phyloP scores from a whole-genome alignment of 2,329 filamentous ascomycete genomes.

The Calonectria henricotiae region DNA sequence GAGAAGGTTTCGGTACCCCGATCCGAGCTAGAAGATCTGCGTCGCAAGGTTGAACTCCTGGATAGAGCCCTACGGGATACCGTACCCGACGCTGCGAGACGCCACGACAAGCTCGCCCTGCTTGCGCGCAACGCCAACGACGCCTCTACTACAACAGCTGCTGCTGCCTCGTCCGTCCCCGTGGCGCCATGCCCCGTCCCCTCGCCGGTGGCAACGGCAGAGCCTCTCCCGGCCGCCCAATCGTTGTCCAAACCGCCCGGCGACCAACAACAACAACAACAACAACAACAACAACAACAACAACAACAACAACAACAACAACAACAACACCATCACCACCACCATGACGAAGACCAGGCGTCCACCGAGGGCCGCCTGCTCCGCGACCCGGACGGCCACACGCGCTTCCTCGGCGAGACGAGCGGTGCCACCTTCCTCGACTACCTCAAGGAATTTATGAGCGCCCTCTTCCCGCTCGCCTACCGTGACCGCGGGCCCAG shows the following conservation, averaged over 20 bases:
- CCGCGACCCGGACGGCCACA: conserved; percentile 63
- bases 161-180: conserved; percentile 20
- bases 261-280: conserved; percentile 16
- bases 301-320: conserved; percentile 14
- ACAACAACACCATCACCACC: conserved; percentile 41
- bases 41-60: conserved; percentile 59
- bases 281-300: neutral
- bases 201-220: conserved; percentile 12
- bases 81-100: conserved; percentile 56
- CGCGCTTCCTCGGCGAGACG: conserved; percentile 67
- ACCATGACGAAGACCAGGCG: conserved; percentile 49
- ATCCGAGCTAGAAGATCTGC: conserved; percentile 62
- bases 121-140: conserved; percentile 43
- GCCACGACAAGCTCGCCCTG: conserved; percentile 56
- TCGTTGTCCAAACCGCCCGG: conserved; percentile 12
- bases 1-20: conserved; percentile 64
- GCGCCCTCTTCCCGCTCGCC: conserved; percentile 58
- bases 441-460: conserved; percentile 66
- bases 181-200: neutral
- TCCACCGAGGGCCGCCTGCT: conserved; percentile 62
- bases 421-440: conserved; percentile 69
- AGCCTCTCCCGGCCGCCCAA: conserved; percentile 9
- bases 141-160: conserved; percentile 41
- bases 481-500: conserved; percentile 47
- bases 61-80: conserved; percentile 60